phyloP scores from a whole-genome alignment of 192 early-diverging fungal genomes.

The Backusella macrospora region DNA sequence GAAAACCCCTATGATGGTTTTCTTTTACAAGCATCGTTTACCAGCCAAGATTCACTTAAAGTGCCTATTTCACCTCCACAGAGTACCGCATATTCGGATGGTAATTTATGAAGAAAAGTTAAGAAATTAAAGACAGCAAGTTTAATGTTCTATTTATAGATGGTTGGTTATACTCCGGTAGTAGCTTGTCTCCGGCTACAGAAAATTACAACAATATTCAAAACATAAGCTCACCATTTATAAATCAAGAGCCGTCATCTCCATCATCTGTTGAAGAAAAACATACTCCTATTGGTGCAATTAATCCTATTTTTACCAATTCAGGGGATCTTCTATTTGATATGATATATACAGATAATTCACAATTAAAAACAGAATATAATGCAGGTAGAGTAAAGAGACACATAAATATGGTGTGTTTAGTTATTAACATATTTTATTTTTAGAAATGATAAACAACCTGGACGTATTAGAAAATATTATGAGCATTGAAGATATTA shows the following conservation, averaged over 20 bases:
- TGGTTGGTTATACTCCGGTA: slow-evolving; percentile 11
- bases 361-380: slow-evolving; percentile 31
- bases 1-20: background rate
- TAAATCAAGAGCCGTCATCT: slow-evolving; percentile 1
- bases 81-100: slow-evolving; percentile 31
- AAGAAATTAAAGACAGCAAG: slow-evolving; percentile 2
- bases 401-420: background rate
- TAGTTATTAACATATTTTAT: background rate
- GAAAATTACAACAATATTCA: background rate
- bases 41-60: slow-evolving; percentile 15
- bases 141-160: slow-evolving; percentile 1
- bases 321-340: slow-evolving; percentile 2
- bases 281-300: slow-evolving; percentile 6
- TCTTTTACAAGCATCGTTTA: slow-evolving; percentile 8
- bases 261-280: slow-evolving; percentile 13
- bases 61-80: slow-evolving; percentile 21
- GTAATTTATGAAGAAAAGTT: slow-evolving; percentile 19
- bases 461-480: slow-evolving; percentile 20
- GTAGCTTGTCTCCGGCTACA: background rate
- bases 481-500: slow-evolving; percentile 11
- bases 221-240: background rate
- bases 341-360: slow-evolving; percentile 10
- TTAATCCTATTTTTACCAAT: background rate
- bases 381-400: slow-evolving; percentile 14
- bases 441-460: slow-evolving; percentile 20